These are phyloP conservation scores for Colletotrichum sp. DNA, from an alignment of 2,329 filamentous ascomycete genomes.

Conservation along the genomic window DNA sequence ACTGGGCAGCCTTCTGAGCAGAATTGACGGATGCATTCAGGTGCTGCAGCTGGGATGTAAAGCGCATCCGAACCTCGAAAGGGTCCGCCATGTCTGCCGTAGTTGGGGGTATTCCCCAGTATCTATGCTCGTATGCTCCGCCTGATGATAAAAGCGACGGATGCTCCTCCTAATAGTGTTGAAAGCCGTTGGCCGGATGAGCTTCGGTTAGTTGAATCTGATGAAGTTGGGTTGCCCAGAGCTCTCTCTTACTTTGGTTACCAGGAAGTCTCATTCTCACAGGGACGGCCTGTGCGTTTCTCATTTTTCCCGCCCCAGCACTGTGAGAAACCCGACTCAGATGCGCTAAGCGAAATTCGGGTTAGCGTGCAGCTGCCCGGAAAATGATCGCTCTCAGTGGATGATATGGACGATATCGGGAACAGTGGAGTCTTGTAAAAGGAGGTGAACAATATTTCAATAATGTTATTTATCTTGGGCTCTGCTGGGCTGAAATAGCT, in stretches of 20 bases:
- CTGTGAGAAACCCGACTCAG: neutral
- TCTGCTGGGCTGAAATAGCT: neutral
- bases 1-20: conserved; percentile 90
- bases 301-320: neutral
- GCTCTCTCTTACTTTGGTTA: neutral
- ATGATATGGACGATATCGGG: conserved; percentile 11
- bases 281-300: neutral
- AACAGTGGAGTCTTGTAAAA: conserved; percentile 15
- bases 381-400: conserved; percentile 8
- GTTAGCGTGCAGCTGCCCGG: neutral
- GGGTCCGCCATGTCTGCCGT: conserved; percentile 69
- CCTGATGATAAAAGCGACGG: neutral
- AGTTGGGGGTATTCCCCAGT: neutral
- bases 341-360: neutral
- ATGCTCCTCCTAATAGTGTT: neutral
- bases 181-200: neutral
- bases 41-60: conserved; percentile 87
- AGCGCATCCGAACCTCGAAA: conserved; percentile 98
- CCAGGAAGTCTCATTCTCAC: neutral
- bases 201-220: neutral
- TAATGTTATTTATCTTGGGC: neutral
- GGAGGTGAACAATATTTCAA: conserved; percentile 10
- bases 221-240: neutral
- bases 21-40: conserved; percentile 90
- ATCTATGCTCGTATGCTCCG: neutral